Base-by-base conservation (phyloP, 108 stramenopile species). In the Parietichytrium sp. region DNA sequence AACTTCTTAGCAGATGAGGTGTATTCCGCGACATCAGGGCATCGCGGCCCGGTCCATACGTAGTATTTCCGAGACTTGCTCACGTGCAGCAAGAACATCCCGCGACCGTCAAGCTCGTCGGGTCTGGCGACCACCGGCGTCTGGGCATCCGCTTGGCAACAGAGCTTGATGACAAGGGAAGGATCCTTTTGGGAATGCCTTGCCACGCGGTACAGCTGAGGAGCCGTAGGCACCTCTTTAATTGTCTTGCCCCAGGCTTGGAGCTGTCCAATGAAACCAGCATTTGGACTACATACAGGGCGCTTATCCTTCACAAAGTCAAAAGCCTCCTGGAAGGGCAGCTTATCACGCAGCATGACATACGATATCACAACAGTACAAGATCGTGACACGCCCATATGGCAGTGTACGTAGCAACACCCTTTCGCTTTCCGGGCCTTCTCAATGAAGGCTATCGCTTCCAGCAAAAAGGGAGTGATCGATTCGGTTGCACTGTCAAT, bases 361-460 rank as follows among this genome's bases (percentile, higher is more conserved):
- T 72, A 72, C n/a, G 61, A 33, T n/a, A 72, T 72, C 38, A 72
- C 61, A 27, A 72, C 61, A n/a, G 61, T 72, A 27, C 61, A 72
- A 6, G 61, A 72, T 12, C 61, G 61, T 33, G 38, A 45, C 20
- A 72, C 61, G 42, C 61, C 61, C 61, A 72, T 72, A 27, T 72
- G 61, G 61, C 61, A 72, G 33, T 72, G 61, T 13, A 72, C 61
- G 33, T 45, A 72, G 61, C 61, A 72, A 25, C 38, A 72, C 20
- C 61, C 61, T 0, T 42, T 45, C 42, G 61, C 36, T 16, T 33
- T 72, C 38, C 61, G 61, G 38, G 61, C 61, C 61, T 72, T 72
- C 25, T 72, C 61, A 72, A 72, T 72, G 42, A 45, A 72, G 38
- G 45, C 45, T 33, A 72, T 72, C 10, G 61, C 61, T 25, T 72